Evolutionary conservation across 177 flowering plant species (phyloP).

Genomic region (Vitis hybrid): DNA sequence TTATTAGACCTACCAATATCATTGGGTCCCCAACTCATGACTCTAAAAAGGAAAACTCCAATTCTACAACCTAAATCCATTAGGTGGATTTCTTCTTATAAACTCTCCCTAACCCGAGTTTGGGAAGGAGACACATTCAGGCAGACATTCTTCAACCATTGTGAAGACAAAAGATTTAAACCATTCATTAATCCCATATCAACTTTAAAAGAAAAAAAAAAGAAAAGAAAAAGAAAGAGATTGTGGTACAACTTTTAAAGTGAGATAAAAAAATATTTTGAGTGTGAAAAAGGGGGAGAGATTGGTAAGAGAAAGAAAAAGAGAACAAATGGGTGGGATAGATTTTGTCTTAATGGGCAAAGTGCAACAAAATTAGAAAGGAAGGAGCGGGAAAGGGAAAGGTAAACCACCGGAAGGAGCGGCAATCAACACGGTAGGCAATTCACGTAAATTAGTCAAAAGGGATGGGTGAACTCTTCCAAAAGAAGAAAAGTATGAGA

Average conservation of each 20-base stretch:
- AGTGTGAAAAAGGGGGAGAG: too few relatives aligned
- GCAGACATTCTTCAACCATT: not conserved
- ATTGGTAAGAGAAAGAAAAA: not conserved
- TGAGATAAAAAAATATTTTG: too few relatives aligned
- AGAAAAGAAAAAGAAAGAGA: not conserved
- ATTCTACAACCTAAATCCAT: too few relatives aligned
- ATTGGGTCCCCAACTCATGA: too few relatives aligned
- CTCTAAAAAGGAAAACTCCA: too few relatives aligned
- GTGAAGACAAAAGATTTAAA: not conserved
- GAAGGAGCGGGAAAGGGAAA: slow-evolving; percentile 14
- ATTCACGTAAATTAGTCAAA: slow-evolving; percentile 25
- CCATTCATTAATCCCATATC: too few relatives aligned
- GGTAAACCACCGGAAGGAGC: slow-evolving; percentile 13
- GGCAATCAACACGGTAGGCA: slow-evolving; percentile 21
- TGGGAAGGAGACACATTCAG: not conserved
- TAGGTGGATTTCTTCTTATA: too few relatives aligned
- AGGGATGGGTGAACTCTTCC: slow-evolving; percentile 15
- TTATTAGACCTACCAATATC: too few relatives aligned
- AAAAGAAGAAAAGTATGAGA: slow-evolving; percentile 10
- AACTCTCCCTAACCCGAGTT: not conserved
- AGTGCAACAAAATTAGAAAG: not conserved
- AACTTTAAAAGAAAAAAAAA: not conserved
- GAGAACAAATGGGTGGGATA: not conserved
- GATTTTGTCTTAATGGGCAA: not conserved
- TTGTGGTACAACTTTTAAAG: too few relatives aligned